Conservation (phyloP, 2,329 filamentous ascomycete genomes). For the Alternaria arborescens region DNA sequence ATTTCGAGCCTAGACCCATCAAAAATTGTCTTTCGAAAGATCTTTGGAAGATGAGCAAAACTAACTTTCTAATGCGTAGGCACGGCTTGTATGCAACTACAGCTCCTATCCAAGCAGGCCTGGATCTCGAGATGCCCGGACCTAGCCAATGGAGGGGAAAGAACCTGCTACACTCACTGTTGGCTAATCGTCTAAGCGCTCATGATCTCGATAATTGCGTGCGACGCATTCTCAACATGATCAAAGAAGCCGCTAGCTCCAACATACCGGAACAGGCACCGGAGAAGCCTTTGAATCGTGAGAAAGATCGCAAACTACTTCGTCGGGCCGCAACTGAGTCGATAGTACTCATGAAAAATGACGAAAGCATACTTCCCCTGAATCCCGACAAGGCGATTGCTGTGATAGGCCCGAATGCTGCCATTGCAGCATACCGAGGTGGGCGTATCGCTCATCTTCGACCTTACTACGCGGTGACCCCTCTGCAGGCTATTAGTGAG, state of each 20-base stretch:
- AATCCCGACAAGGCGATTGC: neutral
- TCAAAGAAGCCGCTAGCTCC: neutral
- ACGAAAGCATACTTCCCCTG: neutral
- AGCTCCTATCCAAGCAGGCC: conserved; percentile 28
- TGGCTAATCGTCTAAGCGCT: conserved; percentile 2
- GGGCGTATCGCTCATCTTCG: neutral
- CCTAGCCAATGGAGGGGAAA: conserved; percentile 17
- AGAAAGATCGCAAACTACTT: conserved; percentile 43
- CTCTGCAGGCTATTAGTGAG: neutral
- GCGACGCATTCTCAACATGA: neutral
- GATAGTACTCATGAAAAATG: conserved; percentile 3
- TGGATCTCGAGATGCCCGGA: conserved; percentile 41
- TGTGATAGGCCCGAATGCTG: conserved; percentile 5
- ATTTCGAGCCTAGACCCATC: neutral
- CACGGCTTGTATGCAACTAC: conserved; percentile 23
- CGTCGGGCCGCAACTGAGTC: conserved; percentile 24
- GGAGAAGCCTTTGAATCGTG: conserved; percentile 55
- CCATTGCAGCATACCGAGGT: neutral
- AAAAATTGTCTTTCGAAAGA: neutral
- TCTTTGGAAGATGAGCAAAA: neutral
- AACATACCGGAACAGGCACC: neutral
- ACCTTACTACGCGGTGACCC: neutral
- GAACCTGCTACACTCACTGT: neutral
- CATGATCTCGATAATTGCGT: conserved; percentile 50
- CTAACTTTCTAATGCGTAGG: neutral